Percentiles rank a stretch among this genome's conserved stretches.
Conservation (phyloP, 2,329 filamentous ascomycete species). For the Claviceps cyperi region DNA sequence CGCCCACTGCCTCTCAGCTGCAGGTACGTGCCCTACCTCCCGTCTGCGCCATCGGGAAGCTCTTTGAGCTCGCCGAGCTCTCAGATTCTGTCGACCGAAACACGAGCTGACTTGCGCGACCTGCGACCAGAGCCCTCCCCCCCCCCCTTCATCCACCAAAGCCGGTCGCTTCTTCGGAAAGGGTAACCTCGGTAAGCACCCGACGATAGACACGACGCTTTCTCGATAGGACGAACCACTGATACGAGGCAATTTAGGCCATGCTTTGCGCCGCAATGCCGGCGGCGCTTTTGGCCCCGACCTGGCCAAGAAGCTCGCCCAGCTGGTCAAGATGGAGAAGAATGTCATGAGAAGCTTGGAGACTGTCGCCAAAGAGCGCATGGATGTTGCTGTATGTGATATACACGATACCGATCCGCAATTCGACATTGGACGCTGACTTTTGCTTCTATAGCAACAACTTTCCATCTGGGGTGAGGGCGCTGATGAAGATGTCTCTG, state of each 20-base stretch:
- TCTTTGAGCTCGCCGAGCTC: background rate
- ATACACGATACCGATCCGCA: too few relatives aligned
- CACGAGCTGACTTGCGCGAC: background rate
- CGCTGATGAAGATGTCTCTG: conserved; percentile 93
- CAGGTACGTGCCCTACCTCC: conserved; percentile 27
- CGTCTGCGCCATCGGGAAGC: background rate
- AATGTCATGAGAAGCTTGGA: conserved; percentile 99
- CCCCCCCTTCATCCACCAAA: conserved; percentile 84
- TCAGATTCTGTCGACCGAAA: background rate
- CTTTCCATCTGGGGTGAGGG: conserved; percentile 93
- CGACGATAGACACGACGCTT: background rate
- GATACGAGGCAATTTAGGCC: conserved; percentile 25
- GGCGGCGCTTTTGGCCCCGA: conserved; percentile 71
- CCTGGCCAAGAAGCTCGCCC: conserved; percentile 91
- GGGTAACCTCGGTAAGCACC: conserved; percentile 65
- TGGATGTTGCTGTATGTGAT: conserved; percentile 72
- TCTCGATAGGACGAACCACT: background rate
- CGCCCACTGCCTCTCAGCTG: conserved; percentile 75
- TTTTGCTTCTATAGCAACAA: conserved; percentile 59
- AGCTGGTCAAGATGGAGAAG: conserved; percentile 99
- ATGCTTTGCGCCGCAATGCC: conserved; percentile 57
- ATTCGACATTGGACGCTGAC: background rate
- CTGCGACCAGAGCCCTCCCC: conserved; percentile 67
- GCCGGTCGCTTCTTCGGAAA: conserved; percentile 77
- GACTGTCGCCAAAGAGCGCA: conserved; percentile 83